Percentiles rank a stretch among this genome's conserved stretches.
These are phyloP conservation scores for Usnea hakonensis DNA, from an alignment of 495 filamentous ascomycete species.

Conservation along the genomic window DNA sequence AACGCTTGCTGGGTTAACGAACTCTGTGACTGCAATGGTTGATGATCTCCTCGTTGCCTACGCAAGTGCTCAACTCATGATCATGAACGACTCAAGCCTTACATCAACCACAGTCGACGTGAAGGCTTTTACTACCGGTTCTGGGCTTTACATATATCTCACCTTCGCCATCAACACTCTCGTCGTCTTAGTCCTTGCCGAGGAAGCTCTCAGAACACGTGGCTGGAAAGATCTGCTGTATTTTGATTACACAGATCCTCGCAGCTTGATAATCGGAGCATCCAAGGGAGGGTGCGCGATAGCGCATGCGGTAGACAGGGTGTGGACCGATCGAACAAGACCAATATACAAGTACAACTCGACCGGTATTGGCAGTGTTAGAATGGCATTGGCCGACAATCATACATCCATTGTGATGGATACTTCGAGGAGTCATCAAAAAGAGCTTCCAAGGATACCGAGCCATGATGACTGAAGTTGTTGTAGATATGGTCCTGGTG, in stretches of 20 bases:
- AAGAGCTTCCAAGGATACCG: too few species aligned
- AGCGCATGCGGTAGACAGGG: too few species aligned
- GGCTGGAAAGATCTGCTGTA: not conserved
- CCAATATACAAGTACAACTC: too few species aligned
- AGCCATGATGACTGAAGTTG: too few species aligned
- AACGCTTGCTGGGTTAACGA: not conserved
- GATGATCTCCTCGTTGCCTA: conserved; percentile 1
- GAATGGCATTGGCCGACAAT: too few species aligned
- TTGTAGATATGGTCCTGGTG: too few species aligned
- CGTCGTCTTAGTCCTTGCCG: not conserved
- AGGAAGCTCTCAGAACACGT: not conserved
- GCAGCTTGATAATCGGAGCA: not conserved
- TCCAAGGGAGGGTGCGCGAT: not conserved
- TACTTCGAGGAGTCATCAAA: too few species aligned
- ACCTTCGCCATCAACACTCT: not conserved
- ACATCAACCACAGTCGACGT: not conserved
- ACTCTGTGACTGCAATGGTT: not conserved
- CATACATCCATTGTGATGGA: too few species aligned
- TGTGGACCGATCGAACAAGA: too few species aligned
- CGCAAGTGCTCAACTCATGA: not conserved
- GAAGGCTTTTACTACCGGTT: not conserved
- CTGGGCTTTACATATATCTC: not conserved
- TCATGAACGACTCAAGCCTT: not conserved
- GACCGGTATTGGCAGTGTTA: too few species aligned
- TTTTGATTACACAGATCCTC: not conserved